phyloP scores from a whole-genome alignment of 2,329 filamentous ascomycete genomes.

The Epichloe elymi region DNA sequence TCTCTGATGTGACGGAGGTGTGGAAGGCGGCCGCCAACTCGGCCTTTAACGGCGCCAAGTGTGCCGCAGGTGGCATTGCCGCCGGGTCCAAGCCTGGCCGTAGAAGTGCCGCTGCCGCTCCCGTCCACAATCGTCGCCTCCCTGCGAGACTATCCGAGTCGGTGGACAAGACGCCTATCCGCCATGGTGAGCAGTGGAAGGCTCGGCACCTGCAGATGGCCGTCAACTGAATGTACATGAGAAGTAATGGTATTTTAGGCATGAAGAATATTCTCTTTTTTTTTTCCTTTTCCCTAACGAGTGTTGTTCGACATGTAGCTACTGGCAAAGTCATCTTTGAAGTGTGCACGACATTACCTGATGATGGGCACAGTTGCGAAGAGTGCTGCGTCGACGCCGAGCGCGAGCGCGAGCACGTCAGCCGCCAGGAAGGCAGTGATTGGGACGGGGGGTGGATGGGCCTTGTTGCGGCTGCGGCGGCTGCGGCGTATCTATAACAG shows the following conservation, averaged over 20 bases:
- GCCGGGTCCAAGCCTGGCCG: neutral
- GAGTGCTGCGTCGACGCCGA: neutral
- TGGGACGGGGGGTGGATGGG: neutral
- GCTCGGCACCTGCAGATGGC: constrained; percentile 5
- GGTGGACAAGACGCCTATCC: constrained; percentile 1
- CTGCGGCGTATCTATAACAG: neutral
- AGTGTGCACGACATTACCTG: constrained; percentile 2
- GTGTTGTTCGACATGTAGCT: neutral
- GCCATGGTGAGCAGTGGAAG: neutral
- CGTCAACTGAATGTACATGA: neutral
- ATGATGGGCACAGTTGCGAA: neutral
- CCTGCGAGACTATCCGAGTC: neutral
- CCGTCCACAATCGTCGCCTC: neutral
- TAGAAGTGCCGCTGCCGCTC: neutral
- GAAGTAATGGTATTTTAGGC: too few species aligned
- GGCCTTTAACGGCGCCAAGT: constrained; percentile 28
- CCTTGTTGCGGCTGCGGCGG: neutral
- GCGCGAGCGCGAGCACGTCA: neutral
- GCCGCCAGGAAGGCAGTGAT: neutral
- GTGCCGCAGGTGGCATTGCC: constrained; percentile 22
- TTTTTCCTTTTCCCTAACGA: neutral
- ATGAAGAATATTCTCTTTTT: too few species aligned
- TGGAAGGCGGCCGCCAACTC: constrained; percentile 32
- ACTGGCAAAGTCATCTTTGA: constrained; percentile 3
- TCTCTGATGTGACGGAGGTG: constrained; percentile 29